Conservation (phyloP, 1,284 basidiomycete genomes). For the Sutorius eximius region DNA sequence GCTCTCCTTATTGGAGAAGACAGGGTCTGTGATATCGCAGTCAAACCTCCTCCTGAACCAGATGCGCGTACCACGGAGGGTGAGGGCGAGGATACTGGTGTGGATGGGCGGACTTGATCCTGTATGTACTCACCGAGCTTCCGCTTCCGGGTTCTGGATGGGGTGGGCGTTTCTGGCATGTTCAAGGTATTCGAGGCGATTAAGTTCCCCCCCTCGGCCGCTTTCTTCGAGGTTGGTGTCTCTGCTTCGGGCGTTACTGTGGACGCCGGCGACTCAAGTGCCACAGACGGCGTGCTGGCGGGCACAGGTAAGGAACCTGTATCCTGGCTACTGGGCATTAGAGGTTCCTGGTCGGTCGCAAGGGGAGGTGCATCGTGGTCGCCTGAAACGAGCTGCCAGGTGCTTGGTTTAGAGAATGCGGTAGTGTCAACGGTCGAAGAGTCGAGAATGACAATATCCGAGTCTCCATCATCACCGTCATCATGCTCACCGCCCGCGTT, state of each 20-base stretch:
- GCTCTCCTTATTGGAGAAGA: conserved; percentile 13
- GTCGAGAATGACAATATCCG: conserved; percentile 31
- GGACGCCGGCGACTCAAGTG: neutral
- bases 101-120: neutral
- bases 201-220: neutral
- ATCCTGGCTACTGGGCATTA: conserved; percentile 1
- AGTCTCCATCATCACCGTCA: conserved; percentile 21
- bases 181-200: neutral
- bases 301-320: conserved; percentile 18
- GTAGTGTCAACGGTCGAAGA: conserved; percentile 30
- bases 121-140: conserved; percentile 23
- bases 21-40: neutral
- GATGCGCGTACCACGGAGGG: conserved; percentile 12
- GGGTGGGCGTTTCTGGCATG: conserved; percentile 18
- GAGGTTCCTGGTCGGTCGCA: conserved; percentile 3
- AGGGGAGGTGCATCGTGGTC: neutral
- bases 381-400: neutral
- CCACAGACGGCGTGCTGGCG: conserved; percentile 5
- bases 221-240: conserved; percentile 5
- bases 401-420: conserved; percentile 23
- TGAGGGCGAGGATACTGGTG: conserved; percentile 17
- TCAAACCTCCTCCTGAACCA: neutral
- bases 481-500: conserved; percentile 2
- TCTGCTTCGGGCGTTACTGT: neutral
- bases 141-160: conserved; percentile 21